Evolutionary conservation across 371 early-diverging fungal species (phyloP).

Genomic region (Lichtheimia corymbifera): DNA sequence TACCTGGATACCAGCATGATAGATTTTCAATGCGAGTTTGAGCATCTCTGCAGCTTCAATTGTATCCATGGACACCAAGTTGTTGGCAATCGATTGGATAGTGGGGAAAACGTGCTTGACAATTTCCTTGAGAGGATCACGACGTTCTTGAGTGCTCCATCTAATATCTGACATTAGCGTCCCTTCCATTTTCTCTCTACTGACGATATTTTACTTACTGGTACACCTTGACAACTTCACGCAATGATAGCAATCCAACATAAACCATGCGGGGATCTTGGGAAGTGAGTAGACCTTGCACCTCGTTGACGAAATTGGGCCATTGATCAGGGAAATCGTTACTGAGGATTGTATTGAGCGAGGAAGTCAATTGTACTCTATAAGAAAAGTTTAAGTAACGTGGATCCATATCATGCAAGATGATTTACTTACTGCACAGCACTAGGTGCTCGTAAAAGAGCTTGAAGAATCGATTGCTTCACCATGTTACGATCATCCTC

Average conservation of each 20-base stretch:
- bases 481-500: constrained; percentile 73
- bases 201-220: constrained; percentile 55
- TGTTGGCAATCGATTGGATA: constrained; percentile 68
- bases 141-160: constrained; percentile 56
- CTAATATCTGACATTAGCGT: constrained; percentile 21
- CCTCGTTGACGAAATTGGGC: constrained; percentile 74
- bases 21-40: constrained; percentile 78
- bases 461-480: constrained; percentile 72
- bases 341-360: constrained; percentile 65
- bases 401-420: neutral
- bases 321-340: constrained; percentile 82
- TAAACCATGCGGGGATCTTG: constrained; percentile 65
- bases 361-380: constrained; percentile 76
- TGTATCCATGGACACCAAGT: constrained; percentile 56
- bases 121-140: constrained; percentile 67
- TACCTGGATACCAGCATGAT: constrained; percentile 70
- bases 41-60: constrained; percentile 83
- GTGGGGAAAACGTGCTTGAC: constrained; percentile 73
- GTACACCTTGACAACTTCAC: constrained; percentile 78
- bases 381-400: neutral
- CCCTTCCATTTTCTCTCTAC: neutral
- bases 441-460: constrained; percentile 65
- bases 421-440: constrained; percentile 62
- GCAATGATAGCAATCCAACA: constrained; percentile 75
- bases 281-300: constrained; percentile 64